Evolutionary conservation across 352 stramenopile genomes (phyloP).

Genomic region (Phytophthora fragariaefolia): DNA sequence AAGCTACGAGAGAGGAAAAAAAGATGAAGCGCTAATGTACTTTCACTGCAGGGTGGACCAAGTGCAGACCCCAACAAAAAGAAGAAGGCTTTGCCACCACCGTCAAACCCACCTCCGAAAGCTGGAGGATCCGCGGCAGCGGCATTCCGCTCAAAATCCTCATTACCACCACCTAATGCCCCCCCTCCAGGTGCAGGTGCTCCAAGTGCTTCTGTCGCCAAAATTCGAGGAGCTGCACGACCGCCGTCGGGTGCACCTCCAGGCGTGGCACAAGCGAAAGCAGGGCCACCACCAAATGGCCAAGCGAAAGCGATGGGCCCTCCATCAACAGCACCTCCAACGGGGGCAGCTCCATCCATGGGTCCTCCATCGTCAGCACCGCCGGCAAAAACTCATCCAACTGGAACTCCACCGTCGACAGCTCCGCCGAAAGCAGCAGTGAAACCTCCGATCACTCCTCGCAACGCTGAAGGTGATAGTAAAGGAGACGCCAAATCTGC

Average conservation of each 20-base stretch:
- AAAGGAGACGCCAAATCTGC: conserved; percentile 25
- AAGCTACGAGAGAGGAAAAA: no score
- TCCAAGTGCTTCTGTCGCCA: conserved; percentile 71
- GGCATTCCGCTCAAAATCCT: conserved; percentile 71
- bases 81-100: conserved; percentile 75
- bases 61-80: conserved; percentile 44
- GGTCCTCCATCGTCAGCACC: conserved; percentile 22
- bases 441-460: conserved; percentile 24
- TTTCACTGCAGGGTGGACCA: conserved; percentile 21
- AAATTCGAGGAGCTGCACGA: conserved; percentile 70
- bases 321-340: conserved; percentile 1
- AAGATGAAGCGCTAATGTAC: no score
- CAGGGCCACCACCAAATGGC: background rate
- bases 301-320: conserved; percentile 15
- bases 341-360: conserved; percentile 2
- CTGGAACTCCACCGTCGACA: conserved; percentile 3
- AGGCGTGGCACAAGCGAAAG: conserved; percentile 35
- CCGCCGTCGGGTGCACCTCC: conserved; percentile 52
- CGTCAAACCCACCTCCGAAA: conserved; percentile 72
- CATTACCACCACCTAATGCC: conserved; percentile 65
- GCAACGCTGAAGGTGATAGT: conserved; percentile 21
- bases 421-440: conserved; percentile 29
- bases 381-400: background rate
- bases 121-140: conserved; percentile 59
- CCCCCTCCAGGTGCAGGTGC: conserved; percentile 57